Conservation (phyloP, 2,329 filamentous ascomycete genomes). For the Sordariomycetes sp. region DNA sequence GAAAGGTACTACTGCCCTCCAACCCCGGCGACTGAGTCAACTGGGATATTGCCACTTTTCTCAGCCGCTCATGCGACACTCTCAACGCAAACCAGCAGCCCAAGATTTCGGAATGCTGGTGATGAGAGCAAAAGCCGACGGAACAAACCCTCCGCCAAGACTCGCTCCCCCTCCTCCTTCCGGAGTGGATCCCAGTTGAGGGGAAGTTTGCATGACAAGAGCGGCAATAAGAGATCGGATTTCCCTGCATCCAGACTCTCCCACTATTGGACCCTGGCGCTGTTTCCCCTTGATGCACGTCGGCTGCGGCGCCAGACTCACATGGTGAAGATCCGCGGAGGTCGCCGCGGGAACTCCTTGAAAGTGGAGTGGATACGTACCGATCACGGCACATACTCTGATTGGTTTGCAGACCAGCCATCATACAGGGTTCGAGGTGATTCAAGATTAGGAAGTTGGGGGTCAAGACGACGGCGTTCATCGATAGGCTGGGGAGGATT, state of each 20-base stretch:
- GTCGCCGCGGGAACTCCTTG: background rate
- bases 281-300: constrained; percentile 1
- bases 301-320: constrained; percentile 3
- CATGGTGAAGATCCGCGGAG: background rate
- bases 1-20: background rate
- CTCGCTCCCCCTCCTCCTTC: background rate
- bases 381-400: background rate
- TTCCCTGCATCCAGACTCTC: background rate
- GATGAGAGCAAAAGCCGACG: background rate
- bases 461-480: too few species aligned
- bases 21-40: background rate
- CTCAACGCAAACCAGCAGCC: background rate
- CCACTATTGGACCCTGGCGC: background rate
- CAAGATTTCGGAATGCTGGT: background rate
- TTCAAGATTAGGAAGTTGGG: background rate
- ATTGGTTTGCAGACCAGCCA: too few species aligned
- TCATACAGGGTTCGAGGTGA: background rate
- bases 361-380: background rate
- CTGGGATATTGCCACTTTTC: background rate
- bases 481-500: too few species aligned
- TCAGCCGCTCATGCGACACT: background rate
- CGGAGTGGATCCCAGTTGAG: background rate
- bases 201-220: background rate
- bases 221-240: background rate
- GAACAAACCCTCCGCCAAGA: background rate